These are phyloP conservation scores for Boletus vermiculosoides DNA, from an alignment of 768 basidiomycete genomes.

Conservation along the genomic window DNA sequence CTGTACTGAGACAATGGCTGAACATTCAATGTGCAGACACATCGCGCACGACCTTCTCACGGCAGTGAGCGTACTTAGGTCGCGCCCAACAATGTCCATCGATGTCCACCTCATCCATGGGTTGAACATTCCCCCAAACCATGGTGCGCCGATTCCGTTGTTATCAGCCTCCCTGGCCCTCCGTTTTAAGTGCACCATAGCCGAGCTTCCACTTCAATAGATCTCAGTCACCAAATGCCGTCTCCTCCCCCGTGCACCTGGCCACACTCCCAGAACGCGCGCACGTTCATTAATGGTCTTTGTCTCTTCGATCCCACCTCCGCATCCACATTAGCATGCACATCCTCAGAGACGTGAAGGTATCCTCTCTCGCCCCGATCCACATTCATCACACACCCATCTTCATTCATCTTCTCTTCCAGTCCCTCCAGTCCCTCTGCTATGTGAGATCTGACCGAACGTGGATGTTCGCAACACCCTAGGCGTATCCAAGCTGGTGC, in stretches of 20 bases:
- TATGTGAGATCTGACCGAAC: neutral
- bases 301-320: neutral
- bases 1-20: neutral
- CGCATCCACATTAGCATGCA: neutral
- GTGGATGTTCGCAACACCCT: neutral
- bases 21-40: neutral
- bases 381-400: neutral
- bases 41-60: too few species aligned
- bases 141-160: neutral
- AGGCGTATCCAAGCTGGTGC: neutral
- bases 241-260: neutral
- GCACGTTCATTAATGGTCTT: neutral
- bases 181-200: neutral
- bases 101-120: too few species aligned
- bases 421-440: neutral
- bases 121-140: neutral
- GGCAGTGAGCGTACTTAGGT: too few species aligned
- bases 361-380: neutral
- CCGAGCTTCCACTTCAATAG: neutral
- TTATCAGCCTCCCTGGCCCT: neutral
- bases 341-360: neutral
- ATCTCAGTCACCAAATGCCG: neutral
- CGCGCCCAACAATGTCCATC: too few species aligned
- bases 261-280: neutral
- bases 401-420: neutral